phyloP scores from a whole-genome alignment of 768 basidiomycete species.

The Trametes cingulata region DNA sequence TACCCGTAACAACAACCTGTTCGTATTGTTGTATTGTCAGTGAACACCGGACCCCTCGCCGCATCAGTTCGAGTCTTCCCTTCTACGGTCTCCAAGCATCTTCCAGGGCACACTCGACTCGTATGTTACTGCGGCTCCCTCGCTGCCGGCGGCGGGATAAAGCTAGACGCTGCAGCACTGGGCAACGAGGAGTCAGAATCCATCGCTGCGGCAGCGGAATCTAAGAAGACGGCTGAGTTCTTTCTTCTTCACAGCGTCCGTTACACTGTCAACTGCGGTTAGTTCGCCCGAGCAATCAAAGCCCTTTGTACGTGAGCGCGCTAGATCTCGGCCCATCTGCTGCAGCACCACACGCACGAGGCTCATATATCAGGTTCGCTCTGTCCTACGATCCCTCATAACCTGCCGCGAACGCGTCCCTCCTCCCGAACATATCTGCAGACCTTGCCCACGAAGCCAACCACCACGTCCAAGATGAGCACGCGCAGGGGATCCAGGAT shows the following conservation, averaged over 20 bases:
- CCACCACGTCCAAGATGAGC: not conserved
- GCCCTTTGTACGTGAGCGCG: not conserved
- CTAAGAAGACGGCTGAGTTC: not conserved
- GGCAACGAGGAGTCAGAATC: no score
- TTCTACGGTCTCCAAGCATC: no score
- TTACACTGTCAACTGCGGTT: not conserved
- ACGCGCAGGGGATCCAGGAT: not conserved
- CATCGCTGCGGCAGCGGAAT: no score
- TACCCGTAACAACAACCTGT: no score
- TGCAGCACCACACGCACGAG: slow-evolving; percentile 13
- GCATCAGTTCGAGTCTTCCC: no score
- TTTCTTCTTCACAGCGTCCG: not conserved
- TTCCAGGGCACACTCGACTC: no score
- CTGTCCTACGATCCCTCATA: not conserved
- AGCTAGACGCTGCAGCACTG: no score
- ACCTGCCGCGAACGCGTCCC: not conserved
- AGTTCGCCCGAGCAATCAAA: not conserved
- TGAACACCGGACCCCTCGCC: no score
- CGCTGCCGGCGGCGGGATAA: no score
- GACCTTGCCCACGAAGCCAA: not conserved
- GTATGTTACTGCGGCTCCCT: no score
- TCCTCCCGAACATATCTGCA: not conserved
- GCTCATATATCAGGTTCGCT: slow-evolving; percentile 3
- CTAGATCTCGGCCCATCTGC: slow-evolving; percentile 5
- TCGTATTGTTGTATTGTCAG: no score